Conservation (phyloP, 345 rosid genomes). For the Moricandia moricandioides region DNA sequence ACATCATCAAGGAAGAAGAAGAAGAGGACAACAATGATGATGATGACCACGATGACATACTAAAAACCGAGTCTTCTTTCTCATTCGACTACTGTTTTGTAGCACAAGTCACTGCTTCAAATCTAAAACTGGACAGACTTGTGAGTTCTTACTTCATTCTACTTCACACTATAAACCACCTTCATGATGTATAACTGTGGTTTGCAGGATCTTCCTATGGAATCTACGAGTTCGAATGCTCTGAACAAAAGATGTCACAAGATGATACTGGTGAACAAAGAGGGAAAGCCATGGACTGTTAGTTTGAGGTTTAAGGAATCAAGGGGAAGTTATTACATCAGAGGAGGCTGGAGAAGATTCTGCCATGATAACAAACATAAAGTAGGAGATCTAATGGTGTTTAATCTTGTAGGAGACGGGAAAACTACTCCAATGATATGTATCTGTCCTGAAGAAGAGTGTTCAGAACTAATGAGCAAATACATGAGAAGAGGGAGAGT, state of each 20-base stretch:
- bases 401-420: conserved; percentile 25
- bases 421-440: conserved; percentile 15
- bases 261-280: conserved; percentile 22
- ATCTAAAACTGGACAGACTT: neutral
- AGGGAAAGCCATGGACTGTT: conserved; percentile 26
- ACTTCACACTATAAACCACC: neutral
- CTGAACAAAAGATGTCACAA: neutral
- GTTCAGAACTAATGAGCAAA: conserved; percentile 11
- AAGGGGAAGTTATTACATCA: neutral
- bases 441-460: conserved; percentile 24
- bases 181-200: neutral
- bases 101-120: conserved; percentile 20
- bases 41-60: neutral
- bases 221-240: neutral
- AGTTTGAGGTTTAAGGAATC: neutral
- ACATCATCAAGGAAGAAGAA: neutral
- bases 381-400: conserved; percentile 16
- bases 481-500: neutral
- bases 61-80: neutral
- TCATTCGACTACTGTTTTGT: conserved; percentile 17
- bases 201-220: conserved; percentile 16
- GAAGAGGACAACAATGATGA: neutral
- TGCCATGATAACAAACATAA: neutral
- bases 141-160: conserved; percentile 16
- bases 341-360: conserved; percentile 26